These are phyloP conservation scores for Massariosphaeria phaeospora DNA, from an alignment of 495 filamentous ascomycete genomes.

Conservation along the genomic window DNA sequence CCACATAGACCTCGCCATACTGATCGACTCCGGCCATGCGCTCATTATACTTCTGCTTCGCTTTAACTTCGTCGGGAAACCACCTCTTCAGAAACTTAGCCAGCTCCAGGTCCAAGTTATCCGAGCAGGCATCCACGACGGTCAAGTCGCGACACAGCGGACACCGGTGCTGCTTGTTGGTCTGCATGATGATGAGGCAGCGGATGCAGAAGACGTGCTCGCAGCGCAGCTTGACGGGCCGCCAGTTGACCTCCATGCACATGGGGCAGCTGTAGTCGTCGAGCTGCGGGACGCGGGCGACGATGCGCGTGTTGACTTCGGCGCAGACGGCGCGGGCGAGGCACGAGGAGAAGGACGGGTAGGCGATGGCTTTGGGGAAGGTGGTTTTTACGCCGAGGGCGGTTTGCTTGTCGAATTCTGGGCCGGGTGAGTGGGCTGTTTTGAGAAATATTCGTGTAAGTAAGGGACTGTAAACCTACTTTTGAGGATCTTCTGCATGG, in stretches of 20 bases:
- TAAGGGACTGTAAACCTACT: constrained; percentile 45
- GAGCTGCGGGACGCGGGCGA: constrained; percentile 62
- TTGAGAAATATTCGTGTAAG: not conserved
- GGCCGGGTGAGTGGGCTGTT: constrained; percentile 7
- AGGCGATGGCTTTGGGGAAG: constrained; percentile 51
- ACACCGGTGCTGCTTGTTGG: constrained; percentile 53
- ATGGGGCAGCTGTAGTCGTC: constrained; percentile 72
- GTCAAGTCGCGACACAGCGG: constrained; percentile 62
- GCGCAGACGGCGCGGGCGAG: constrained; percentile 64
- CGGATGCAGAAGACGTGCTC: constrained; percentile 66
- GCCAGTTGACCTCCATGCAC: constrained; percentile 60
- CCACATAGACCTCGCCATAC: constrained; percentile 45
- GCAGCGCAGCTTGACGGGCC: constrained; percentile 63
- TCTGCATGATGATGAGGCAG: constrained; percentile 67
- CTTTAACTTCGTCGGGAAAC: constrained; percentile 65
- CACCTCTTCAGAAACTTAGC: constrained; percentile 58
- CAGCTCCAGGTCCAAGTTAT: constrained; percentile 60
- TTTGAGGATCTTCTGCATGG: constrained; percentile 71
- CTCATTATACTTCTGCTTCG: constrained; percentile 57
- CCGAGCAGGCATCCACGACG: constrained; percentile 55
- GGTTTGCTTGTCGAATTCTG: constrained; percentile 78
- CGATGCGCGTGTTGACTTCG: constrained; percentile 58
- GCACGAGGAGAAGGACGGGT: constrained; percentile 48
- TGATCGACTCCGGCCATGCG: constrained; percentile 50
- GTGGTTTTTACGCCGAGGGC: constrained; percentile 53